Base-by-base conservation (phyloP, 2,329 filamentous ascomycete species). In the Dactylellina sp. region DNA sequence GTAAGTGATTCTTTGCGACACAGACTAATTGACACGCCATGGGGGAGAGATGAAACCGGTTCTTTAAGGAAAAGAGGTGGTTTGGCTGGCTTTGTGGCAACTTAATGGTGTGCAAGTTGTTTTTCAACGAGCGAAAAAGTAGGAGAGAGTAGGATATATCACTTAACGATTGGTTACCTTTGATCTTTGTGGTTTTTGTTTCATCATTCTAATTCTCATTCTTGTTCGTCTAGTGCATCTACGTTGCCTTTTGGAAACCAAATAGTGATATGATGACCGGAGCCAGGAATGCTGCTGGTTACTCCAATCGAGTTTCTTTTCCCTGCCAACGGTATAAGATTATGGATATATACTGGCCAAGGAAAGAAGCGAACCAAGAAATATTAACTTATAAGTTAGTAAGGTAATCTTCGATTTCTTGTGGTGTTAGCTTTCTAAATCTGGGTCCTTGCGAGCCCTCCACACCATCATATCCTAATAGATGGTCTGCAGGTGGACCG, bases 331-430 rank as follows among this genome's bases (percentile, higher is more conserved):
- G 16, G 56, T 60, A 46, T 37, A 47, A 37, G 40, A 55, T 47
- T 32, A 64, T 55, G 28, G 20, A 40, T 66, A 66, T 66, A 57
- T 57, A 57, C 40, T 28, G 53, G 46, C 56, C 35, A 24, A 35
- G n/a, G 6, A n/a, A 22, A 7, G 7, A 55, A 40, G 6, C 12
- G 5, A 44, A 44, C 11, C 14, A 53, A 59, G 14, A 3, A 35
- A 7, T 25, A 65, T 47, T 62, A 47, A 22, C 78, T 89, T 87
- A 98, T 87, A 99, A 88, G 87, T 97, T 98, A 82, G 95, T 98
- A 83, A 99, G 85, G 85, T 99, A 99, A 83, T 99, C 95, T 85
- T 99, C 95, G 80, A 99, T 98, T 85, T 99, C 95, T 84, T 97
- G 92, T 80, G 96, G 93, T 79, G 88, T 97, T 83, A 99, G 85